Conservation (phyloP, 2,329 filamentous ascomycete genomes). For the Paecilomyces variotii region DNA sequence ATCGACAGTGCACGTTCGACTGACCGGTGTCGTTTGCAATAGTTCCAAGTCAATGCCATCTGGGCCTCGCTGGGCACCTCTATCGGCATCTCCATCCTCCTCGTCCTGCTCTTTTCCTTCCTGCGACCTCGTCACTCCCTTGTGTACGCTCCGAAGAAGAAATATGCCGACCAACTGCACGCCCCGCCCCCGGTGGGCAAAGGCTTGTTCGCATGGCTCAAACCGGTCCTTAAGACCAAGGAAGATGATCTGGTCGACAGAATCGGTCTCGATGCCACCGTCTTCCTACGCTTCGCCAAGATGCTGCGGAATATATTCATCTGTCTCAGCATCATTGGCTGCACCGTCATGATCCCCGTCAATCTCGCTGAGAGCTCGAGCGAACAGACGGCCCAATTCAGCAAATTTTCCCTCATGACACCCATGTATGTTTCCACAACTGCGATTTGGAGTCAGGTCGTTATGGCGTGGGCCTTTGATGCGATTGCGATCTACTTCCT, state of each 20-base stretch:
- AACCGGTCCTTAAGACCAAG: conserved; percentile 66
- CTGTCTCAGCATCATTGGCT: conserved; percentile 62
- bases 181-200: conserved; percentile 79
- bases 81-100: conserved; percentile 61
- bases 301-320: conserved; percentile 93
- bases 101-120: conserved; percentile 77
- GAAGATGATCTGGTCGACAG: conserved; percentile 72
- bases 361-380: conserved; percentile 53
- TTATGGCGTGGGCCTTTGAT: conserved; percentile 58
- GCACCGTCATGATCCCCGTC: conserved; percentile 71
- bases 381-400: conserved; percentile 13
- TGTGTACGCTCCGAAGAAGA: conserved; percentile 89
- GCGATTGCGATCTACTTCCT: conserved; percentile 70
- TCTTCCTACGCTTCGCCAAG: conserved; percentile 79
- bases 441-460: conserved; percentile 52
- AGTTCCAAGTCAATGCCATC: conserved; percentile 57
- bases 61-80: conserved; percentile 75
- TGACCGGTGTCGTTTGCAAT: neutral
- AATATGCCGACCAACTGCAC: conserved; percentile 85
- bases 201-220: conserved; percentile 80
- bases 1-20: conserved; percentile 4
- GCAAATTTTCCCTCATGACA: conserved; percentile 40
- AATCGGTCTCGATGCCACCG: conserved; percentile 80
- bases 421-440: conserved; percentile 41
- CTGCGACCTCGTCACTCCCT: conserved; percentile 84